A percentile compares a stretch with the other conserved stretches of the same genome.
phyloP scores from a whole-genome alignment of 2,329 filamentous ascomycete species.

The Chaetomium globosum region DNA sequence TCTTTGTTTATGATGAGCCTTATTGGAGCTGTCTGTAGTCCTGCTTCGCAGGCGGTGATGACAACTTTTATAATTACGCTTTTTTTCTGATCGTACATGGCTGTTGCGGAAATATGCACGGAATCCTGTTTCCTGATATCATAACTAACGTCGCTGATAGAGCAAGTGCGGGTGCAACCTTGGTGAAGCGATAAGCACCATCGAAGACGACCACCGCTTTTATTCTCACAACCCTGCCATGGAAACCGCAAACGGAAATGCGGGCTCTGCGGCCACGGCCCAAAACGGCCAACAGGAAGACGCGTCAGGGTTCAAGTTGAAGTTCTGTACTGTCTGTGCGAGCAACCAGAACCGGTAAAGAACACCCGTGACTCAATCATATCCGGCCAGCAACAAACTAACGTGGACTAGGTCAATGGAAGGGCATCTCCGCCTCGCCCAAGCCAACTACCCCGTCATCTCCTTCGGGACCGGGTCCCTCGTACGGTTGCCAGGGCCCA shows the following conservation, averaged over 20 bases:
- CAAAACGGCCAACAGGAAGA: slow-evolving; percentile 54
- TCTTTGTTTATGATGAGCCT: slow-evolving; percentile 53
- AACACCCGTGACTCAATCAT: not conserved
- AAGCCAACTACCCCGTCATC: slow-evolving; percentile 89
- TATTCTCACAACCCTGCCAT: slow-evolving; percentile 22
- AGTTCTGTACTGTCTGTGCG: slow-evolving; percentile 98
- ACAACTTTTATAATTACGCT: slow-evolving; percentile 50
- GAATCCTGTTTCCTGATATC: not conserved
- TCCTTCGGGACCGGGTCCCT: slow-evolving; percentile 96
- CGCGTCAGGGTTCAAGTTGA: slow-evolving; percentile 76
- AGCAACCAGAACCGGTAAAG: slow-evolving; percentile 93
- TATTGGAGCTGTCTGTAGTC: slow-evolving; percentile 74
- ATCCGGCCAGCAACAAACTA: slow-evolving; percentile 29
- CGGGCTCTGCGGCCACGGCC: slow-evolving; percentile 38
- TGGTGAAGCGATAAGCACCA: not conserved
- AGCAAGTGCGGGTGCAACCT: slow-evolving; percentile 13
- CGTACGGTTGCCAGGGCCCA: slow-evolving; percentile 88
- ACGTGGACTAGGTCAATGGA: slow-evolving; percentile 77
- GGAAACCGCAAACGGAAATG: slow-evolving; percentile 50
- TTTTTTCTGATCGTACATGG: slow-evolving; percentile 31
- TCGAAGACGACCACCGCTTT: not conserved
- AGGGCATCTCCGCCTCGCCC: slow-evolving; percentile 89
- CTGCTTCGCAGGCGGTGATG: slow-evolving; percentile 50
- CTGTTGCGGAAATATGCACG: not conserved
- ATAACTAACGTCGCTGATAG: slow-evolving; percentile 26